Evolutionary conservation across 768 basidiomycete genomes (phyloP), one percentile per base, ranked within the genome.

Genomic region (Termitomyces sp.): DNA sequence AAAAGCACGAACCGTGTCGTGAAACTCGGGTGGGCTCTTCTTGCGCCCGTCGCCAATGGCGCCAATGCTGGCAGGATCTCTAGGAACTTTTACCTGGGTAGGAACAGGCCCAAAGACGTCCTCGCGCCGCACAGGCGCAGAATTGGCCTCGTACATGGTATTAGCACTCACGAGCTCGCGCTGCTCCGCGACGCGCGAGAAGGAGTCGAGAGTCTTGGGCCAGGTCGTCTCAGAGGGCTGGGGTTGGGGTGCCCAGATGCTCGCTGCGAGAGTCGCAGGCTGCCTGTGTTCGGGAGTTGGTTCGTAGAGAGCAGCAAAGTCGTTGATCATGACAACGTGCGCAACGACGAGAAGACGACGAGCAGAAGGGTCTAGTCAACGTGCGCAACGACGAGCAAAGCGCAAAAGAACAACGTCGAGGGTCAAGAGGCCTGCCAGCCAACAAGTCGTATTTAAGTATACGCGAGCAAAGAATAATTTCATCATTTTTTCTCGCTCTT

Each of bases 191-290:
- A 75, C 77, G 36, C 81, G 79, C 54, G 80, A 79, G 64, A 86
- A 86, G 4, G 85, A 73, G 58, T 87, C 85, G 36, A 87, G 72
- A 38, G 86, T 75, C 59, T 77, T 78, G 22, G 88, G 86, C 90
- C 90, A 92, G 13, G 83, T 79, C 6, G 76, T 66, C 20, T 86
- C 86, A 16, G 81, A 78, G 6, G 81, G 81, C 68, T 86, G 88
- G 4, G 88, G 87, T 67, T 87, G 88, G 8, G 90, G 90, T 0
- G 90, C 90, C 90, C 90, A 92, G 61, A 92, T 92, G 52, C 88
- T 90, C 14, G 77, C 78, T 56, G 75, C 64, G 48, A 77, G 74
- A 7, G 77, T 76, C 40, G 73, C 65, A 13, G 70, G 66, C 57
- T 74, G 75, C 26, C 80, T 58, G 24, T 57, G 63, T 22, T 50